Conservation (phyloP, 257 asterid species). For the Lycium ferocissimum region DNA sequence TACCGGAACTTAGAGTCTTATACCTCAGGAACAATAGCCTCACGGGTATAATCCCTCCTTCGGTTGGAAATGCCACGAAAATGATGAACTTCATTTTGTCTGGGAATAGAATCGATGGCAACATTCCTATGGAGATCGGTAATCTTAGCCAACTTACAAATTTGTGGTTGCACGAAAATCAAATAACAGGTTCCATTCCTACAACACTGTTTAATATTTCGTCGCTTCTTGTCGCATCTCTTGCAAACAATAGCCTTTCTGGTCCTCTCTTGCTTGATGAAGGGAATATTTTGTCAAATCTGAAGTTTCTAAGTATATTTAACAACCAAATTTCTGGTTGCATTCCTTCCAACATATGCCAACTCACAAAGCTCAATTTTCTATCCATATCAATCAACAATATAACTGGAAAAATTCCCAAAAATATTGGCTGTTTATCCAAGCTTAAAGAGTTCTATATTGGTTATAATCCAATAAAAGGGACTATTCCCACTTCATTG, state of each 20-base stretch:
- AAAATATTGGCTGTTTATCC: constrained; percentile 40
- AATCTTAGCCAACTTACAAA: neutral
- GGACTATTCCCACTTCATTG: constrained; percentile 41
- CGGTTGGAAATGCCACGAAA: neutral
- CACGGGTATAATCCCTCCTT: constrained; percentile 10
- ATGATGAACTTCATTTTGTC: neutral
- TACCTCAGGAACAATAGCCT: constrained; percentile 27
- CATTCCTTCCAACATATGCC: constrained; percentile 42
- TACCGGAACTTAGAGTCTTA: constrained; percentile 22
- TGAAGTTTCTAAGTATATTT: constrained; percentile 34
- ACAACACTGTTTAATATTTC: constrained; percentile 40
- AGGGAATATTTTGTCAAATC: neutral
- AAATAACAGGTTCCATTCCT: constrained; percentile 44
- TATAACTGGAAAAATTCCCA: constrained; percentile 38
- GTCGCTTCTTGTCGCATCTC: constrained; percentile 19
- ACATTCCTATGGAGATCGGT: constrained; percentile 30
- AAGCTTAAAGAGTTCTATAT: constrained; percentile 37
- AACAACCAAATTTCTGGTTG: constrained; percentile 32
- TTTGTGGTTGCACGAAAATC: constrained; percentile 11
- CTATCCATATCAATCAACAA: constrained; percentile 35
- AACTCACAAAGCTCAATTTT: constrained; percentile 25
- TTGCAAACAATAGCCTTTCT: constrained; percentile 34
- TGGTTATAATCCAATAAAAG: constrained; percentile 33
- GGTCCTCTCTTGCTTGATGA: constrained; percentile 34
- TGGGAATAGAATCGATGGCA: constrained; percentile 20